These are phyloP conservation scores for Triticum dicoccoides DNA, from an alignment of 176 grass and related monocot species.

Conservation along the genomic window DNA sequence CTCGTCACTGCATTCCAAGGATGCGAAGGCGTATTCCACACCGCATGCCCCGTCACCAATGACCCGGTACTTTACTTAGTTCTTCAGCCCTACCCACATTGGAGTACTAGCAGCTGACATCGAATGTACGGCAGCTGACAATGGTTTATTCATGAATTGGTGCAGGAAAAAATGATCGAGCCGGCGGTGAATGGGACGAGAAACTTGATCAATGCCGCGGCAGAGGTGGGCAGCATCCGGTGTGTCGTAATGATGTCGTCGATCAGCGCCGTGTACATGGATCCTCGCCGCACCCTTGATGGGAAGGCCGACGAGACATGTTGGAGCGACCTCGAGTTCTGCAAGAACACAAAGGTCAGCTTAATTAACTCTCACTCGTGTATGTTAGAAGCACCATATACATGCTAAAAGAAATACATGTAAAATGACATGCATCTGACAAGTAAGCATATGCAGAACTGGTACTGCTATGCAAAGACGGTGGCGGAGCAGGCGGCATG, in stretches of 20 bases:
- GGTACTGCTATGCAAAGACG: conserved; percentile 31
- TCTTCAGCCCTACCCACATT: not conserved
- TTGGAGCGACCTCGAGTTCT: conserved; percentile 48
- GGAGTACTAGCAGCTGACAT: not conserved
- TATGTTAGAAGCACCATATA: not conserved
- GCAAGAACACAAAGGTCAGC: conserved; percentile 26
- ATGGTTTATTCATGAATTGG: not conserved
- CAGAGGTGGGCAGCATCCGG: conserved; percentile 7
- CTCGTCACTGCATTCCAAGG: conserved; percentile 45
- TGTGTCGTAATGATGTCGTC: conserved; percentile 40
- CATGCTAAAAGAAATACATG: not conserved
- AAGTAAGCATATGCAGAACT: not conserved
- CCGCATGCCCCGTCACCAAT: conserved; percentile 52
- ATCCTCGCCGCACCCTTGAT: not conserved
- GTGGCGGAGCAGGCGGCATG: conserved; percentile 3
- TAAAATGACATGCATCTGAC: not conserved
- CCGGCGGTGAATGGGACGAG: conserved; percentile 31
- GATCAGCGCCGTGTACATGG: conserved; percentile 36
- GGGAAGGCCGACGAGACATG: conserved; percentile 43
- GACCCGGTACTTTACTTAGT: conserved; percentile 29
- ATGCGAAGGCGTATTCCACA: conserved; percentile 62
- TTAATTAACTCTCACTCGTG: too few species aligned
- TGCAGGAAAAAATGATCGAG: conserved; percentile 37
- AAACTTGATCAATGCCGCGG: conserved; percentile 25
- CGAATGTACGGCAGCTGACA: not conserved